Conservation (phyloP, 2,329 filamentous ascomycete genomes). For the Plenodomus tracheiphilus region DNA sequence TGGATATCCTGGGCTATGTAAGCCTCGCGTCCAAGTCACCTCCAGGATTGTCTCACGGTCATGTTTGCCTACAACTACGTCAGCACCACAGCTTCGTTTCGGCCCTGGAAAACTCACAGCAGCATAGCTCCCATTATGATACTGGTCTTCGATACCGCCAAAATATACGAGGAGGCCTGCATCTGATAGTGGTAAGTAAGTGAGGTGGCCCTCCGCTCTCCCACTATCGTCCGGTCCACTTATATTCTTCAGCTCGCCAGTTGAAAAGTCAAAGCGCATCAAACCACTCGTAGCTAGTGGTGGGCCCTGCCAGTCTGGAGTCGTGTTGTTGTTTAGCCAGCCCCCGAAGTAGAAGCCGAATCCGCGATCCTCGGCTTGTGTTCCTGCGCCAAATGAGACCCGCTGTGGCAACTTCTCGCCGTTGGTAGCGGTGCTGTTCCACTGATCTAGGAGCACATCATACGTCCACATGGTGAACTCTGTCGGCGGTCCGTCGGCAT, state of each 20-base stretch:
- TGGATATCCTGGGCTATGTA: constrained; percentile 53
- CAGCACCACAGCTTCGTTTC: constrained; percentile 3
- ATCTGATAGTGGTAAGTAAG: constrained; percentile 64
- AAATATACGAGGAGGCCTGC: constrained; percentile 64
- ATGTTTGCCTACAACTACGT: constrained; percentile 34
- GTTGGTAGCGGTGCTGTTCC: constrained; percentile 54
- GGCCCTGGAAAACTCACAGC: constrained; percentile 21
- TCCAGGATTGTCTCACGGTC: constrained; percentile 29
- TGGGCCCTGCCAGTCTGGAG: constrained; percentile 55
- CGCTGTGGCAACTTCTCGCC: constrained; percentile 46
- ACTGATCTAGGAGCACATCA: constrained; percentile 60
- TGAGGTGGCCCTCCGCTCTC: constrained; percentile 63
- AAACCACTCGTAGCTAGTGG: constrained; percentile 57
- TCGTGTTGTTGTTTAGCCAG: constrained; percentile 60
- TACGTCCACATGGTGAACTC: constrained; percentile 60
- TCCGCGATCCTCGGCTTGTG: constrained; percentile 58
- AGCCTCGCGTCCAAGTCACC: background rate
- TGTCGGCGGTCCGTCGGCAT: constrained; percentile 46
- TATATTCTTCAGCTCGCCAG: constrained; percentile 56
- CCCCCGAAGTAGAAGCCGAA: constrained; percentile 66
- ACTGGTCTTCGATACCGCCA: constrained; percentile 59
- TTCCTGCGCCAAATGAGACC: constrained; percentile 61
- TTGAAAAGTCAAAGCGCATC: constrained; percentile 60
- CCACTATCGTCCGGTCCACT: constrained; percentile 57
- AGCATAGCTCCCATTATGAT: constrained; percentile 52